phyloP scores from a whole-genome alignment of 345 rosid genomes.

The Capsella bursapastoris region DNA sequence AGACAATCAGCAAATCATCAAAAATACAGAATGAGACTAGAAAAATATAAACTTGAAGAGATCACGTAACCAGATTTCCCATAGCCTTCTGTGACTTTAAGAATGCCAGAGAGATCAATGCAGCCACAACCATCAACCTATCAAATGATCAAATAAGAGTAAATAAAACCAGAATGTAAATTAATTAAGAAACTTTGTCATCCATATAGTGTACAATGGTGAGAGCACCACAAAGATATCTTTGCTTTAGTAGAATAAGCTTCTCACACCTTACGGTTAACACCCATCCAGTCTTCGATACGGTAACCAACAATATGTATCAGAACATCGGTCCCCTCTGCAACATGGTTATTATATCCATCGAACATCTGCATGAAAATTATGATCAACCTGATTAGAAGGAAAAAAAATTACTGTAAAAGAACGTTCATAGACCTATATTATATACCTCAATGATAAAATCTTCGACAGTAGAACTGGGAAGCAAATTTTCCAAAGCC shows the following conservation, averaged over 20 bases:
- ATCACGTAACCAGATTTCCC: slow-evolving; percentile 53
- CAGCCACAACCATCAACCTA: slow-evolving; percentile 64
- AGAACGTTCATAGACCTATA: not conserved
- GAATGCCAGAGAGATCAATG: slow-evolving; percentile 59
- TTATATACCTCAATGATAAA: slow-evolving; percentile 61
- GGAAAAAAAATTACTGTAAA: slow-evolving; percentile 18
- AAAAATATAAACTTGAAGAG: not conserved
- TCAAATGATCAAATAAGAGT: not conserved
- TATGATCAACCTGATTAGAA: slow-evolving; percentile 6
- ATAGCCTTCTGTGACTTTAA: slow-evolving; percentile 64
- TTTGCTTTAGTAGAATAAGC: not conserved
- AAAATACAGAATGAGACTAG: not conserved
- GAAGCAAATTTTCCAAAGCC: slow-evolving; percentile 48
- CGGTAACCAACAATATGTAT: slow-evolving; percentile 54
- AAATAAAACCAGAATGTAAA: slow-evolving; percentile 12
- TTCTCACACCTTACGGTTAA: slow-evolving; percentile 51
- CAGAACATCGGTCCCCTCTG: slow-evolving; percentile 51
- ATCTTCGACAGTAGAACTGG: slow-evolving; percentile 52
- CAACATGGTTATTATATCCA: slow-evolving; percentile 55
- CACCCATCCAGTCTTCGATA: slow-evolving; percentile 44
- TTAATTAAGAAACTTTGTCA: slow-evolving; percentile 7
- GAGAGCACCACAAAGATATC: not conserved
- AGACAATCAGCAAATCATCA: slow-evolving; percentile 5
- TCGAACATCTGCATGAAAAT: slow-evolving; percentile 58
- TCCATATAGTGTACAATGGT: slow-evolving; percentile 6